Base-by-base conservation (phyloP, 345 rosid species). In the Gossypium bickii region DNA sequence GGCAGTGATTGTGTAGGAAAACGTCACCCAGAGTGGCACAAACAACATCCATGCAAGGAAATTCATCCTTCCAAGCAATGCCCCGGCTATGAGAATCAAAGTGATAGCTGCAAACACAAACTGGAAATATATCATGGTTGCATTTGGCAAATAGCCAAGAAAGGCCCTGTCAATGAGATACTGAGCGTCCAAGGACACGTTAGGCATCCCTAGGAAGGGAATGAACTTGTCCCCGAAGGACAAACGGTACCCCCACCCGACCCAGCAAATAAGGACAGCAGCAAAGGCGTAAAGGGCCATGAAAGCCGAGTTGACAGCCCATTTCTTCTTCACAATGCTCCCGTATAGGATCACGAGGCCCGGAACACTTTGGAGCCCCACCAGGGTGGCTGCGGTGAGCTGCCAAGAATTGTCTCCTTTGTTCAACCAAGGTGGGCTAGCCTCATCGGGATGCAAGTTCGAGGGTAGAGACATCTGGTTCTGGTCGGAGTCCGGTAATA, bases 281-380 rank as follows among this genome's bases (percentile, higher is more conserved):
- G 90, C 92, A 34, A 89, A 89, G 12, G 94, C 89, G 66, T 86
- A 85, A 9, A 89, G 85, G 47, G 92, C 92, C 92, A 89, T 86
- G 83, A 88, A 88, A 13, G 92, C 94, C 8, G 88, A 87, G 86
- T 89, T 88, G 13, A 89, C 92, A 0, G 90, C 94, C 91, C 94
- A 87, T 76, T 89, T 87, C 86, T 89, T 89, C 72, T 89, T 89
- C 12, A 89, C 89, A 9, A 86, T 86, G 85, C 90, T 86, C 0
- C 90, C 90, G 70, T 88, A 86, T 2, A 88, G 87, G 27, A 89
- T 89, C 44, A 89, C 90, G 0, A 89, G 80, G 2, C 92, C 94
- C 1, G 89, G 92, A 29, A 86, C 92, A 29, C 92, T 88, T 78
- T 89, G 93, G 9, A 87, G 74, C 48, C 93, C 89, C 0, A 87